phyloP scores from a whole-genome alignment of 225 moss, liverwort and hornwort genomes.

The Takakia lepidozioides region DNA sequence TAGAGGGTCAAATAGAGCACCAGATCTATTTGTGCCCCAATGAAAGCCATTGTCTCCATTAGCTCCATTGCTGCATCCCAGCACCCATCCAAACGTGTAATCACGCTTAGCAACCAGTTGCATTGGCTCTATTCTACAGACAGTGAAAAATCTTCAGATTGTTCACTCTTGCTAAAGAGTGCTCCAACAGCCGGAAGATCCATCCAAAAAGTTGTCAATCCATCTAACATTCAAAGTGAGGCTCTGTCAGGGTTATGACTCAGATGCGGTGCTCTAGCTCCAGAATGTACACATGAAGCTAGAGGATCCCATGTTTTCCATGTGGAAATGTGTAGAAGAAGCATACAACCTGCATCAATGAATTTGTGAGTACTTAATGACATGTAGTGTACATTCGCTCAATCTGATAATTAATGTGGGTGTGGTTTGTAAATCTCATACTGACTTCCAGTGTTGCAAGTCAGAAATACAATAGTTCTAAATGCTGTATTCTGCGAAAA shows the following conservation, averaged over 20 bases:
- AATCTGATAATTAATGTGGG: not conserved
- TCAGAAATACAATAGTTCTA: not conserved
- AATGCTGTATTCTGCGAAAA: not conserved
- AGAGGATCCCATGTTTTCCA: too few relatives aligned
- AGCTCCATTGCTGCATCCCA: slow-evolving; percentile 33
- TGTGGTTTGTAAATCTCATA: not conserved
- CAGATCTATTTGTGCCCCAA: slow-evolving; percentile 34
- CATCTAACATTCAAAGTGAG: not conserved
- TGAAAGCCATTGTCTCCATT: slow-evolving; percentile 39
- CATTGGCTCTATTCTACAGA: slow-evolving; percentile 1
- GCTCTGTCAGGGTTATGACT: too few relatives aligned
- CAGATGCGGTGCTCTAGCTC: too few relatives aligned
- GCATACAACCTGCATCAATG: too few relatives aligned
- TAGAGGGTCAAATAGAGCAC: slow-evolving; percentile 30
- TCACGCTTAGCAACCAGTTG: too few relatives aligned
- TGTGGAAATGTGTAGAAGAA: too few relatives aligned
- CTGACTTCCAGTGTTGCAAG: too few relatives aligned
- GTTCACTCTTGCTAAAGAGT: not conserved
- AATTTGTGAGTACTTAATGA: too few relatives aligned
- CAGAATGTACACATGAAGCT: too few relatives aligned
- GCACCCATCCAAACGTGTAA: too few relatives aligned
- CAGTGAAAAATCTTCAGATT: not conserved
- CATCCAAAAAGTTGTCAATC: not conserved
- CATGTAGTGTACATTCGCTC: too few relatives aligned
- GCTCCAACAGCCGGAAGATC: not conserved